Percentiles rank a stretch among this genome's conserved stretches.
phyloP scores from a whole-genome alignment of 176 grass and related monocot species.

The Panicum miliaceum region DNA sequence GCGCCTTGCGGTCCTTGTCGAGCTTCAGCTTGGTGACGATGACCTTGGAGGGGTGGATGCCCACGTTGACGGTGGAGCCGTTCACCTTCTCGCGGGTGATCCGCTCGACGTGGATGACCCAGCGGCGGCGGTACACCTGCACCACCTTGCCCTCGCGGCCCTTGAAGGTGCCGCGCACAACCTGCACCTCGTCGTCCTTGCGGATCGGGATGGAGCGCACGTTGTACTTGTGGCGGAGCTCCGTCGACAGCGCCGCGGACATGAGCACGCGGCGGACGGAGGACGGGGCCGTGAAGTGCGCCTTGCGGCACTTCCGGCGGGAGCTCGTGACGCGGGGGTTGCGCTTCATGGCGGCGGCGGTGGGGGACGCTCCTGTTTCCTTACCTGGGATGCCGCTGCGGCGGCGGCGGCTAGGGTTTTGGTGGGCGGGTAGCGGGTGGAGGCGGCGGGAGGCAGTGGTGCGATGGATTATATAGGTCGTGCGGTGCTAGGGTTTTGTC shows the following conservation, averaged over 20 bases:
- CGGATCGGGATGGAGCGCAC: constrained; percentile 87
- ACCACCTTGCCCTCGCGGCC: constrained; percentile 97
- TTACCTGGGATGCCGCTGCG: constrained; percentile 28
- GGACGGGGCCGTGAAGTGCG: constrained; percentile 93
- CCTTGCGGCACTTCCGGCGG: constrained; percentile 94
- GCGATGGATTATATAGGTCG: constrained; percentile 8
- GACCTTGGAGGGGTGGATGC: constrained; percentile 83
- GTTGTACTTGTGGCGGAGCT: constrained; percentile 94
- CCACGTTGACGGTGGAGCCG: constrained; percentile 89
- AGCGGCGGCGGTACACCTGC: constrained; percentile 94
- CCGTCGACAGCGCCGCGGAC: constrained; percentile 80
- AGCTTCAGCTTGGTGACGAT: constrained; percentile 93
- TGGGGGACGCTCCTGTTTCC: not conserved
- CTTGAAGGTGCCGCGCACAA: constrained; percentile 92
- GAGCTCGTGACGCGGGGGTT: constrained; percentile 89
- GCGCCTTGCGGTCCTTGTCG: constrained; percentile 94
- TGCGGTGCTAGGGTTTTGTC: not conserved
- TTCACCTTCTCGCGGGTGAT: constrained; percentile 98
- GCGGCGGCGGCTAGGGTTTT: constrained; percentile 42
- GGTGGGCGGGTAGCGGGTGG: constrained; percentile 7
- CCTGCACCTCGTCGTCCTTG: constrained; percentile 96
- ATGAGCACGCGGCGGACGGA: constrained; percentile 90
- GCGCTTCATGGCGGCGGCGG: constrained; percentile 66
- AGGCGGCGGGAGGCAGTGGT: not conserved
- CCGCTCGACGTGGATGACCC: constrained; percentile 97